Percentiles rank a stretch among this genome's conserved stretches.
Conservation (phyloP, 2,329 filamentous ascomycete genomes). For the Diaporthe vexans region DNA sequence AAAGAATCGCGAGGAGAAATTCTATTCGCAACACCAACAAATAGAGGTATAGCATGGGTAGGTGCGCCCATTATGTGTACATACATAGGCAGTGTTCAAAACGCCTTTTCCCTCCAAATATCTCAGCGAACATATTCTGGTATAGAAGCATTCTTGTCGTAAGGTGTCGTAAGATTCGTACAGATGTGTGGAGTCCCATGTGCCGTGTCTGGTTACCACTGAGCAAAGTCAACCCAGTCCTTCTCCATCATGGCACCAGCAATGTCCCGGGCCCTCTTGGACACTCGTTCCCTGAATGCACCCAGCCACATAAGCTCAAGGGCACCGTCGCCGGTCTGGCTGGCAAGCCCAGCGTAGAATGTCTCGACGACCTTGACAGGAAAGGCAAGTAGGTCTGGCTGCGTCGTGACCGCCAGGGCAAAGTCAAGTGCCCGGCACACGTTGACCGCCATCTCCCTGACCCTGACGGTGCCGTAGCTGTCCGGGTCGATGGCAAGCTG, state of each 20-base stretch:
- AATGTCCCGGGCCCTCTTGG: constrained; percentile 58
- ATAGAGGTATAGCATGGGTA: neutral
- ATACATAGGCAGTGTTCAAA: constrained; percentile 9
- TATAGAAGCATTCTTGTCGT: neutral
- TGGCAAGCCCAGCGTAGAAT: constrained; percentile 54
- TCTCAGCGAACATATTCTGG: neutral
- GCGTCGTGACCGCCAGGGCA: constrained; percentile 57
- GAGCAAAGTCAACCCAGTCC: constrained; percentile 54
- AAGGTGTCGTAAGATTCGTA: constrained; percentile 3
- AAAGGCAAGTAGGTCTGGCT: constrained; percentile 61
- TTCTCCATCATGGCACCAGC: constrained; percentile 55
- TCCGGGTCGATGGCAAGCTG: constrained; percentile 57
- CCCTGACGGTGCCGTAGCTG: constrained; percentile 61
- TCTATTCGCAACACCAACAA: neutral
- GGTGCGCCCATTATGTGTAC: neutral
- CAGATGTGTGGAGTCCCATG: neutral
- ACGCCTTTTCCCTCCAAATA: neutral
- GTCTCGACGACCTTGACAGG: constrained; percentile 59
- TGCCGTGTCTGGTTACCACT: constrained; percentile 16
- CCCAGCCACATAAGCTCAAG: constrained; percentile 65
- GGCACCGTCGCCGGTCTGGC: constrained; percentile 57
- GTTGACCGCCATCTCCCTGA: constrained; percentile 62
- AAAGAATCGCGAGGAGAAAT: neutral
- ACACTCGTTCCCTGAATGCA: constrained; percentile 56
- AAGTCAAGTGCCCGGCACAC: constrained; percentile 67